Conservation (phyloP, 495 filamentous ascomycete species). For the Neurospora sp. region DNA sequence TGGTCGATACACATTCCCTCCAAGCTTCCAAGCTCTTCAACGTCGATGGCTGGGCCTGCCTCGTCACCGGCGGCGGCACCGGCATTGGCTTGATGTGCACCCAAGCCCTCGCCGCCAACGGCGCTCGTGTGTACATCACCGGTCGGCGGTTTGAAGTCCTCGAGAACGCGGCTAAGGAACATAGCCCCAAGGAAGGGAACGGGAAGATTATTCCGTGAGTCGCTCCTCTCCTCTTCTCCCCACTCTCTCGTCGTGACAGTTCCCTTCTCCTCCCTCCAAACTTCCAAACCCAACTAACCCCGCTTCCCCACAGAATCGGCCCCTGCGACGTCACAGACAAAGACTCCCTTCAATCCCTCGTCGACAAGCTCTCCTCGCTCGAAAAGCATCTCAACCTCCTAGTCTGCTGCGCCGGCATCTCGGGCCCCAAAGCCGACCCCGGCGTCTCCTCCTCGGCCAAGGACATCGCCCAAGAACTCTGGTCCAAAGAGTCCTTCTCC, state of each 20-base stretch:
- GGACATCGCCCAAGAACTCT: conserved; percentile 35
- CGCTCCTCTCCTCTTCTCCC: too few relatives aligned
- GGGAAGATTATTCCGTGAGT: conserved; percentile 22
- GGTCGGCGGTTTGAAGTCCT: conserved; percentile 48
- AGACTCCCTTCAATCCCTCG: conserved; percentile 38
- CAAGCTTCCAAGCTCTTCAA: conserved; percentile 36
- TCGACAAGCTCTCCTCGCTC: conserved; percentile 30
- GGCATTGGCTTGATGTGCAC: conserved; percentile 56
- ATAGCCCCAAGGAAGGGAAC: conserved; percentile 18
- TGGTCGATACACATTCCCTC: conserved; percentile 25
- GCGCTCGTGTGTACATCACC: conserved; percentile 57
- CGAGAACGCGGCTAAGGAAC: conserved; percentile 33
- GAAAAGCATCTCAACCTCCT: conserved; percentile 47
- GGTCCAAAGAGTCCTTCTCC: conserved; percentile 27
- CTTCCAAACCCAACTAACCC: background rate
- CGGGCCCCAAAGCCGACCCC: conserved; percentile 27
- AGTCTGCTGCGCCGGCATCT: conserved; percentile 49
- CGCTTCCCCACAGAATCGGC: background rate
- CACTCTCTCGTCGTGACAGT: too few relatives aligned
- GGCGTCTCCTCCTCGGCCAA: conserved; percentile 29
- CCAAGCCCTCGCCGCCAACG: conserved; percentile 50
- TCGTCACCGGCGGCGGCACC: conserved; percentile 49
- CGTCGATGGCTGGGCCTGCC: conserved; percentile 45
- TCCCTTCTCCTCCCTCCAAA: background rate
- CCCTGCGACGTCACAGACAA: conserved; percentile 54